Evolutionary conservation across 495 filamentous ascomycete species (phyloP), one percentile per base, ranked within the genome.

Genomic region (Penicillium goetzii): DNA sequence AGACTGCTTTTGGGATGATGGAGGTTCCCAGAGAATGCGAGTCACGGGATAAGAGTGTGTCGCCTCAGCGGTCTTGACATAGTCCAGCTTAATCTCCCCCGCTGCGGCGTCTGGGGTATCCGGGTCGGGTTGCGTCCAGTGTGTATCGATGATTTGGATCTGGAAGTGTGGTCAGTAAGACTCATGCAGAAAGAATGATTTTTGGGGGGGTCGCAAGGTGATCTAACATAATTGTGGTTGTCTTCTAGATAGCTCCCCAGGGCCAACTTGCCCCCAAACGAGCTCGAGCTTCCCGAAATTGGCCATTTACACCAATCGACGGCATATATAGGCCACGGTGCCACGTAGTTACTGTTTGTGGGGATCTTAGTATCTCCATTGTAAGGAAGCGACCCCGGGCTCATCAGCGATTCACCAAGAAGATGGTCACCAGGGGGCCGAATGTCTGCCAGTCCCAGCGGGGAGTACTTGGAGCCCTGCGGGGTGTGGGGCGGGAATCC

Each of bases 301-400:
- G 89, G 85, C 96, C 96, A 99, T 78, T 98, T 98, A 76, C 95
- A 99, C 96, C 96, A 99, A 80, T 99, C 96, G 64, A 96, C 91
- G 10, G 96, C 93, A 75, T 97, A 98, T 41, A 96, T 89, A 40
- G 92, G 88, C 92, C 95, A 99, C 2, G 93, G 93, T 7, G 93
- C 93, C 65, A 97, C 80, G 75, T 98, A 98, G 68, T 94, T 97
- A 78, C 93, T 89, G 68, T 90, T 92, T 9, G 84, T 84, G 0
- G 87, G 81, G 7, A 85, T 71, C 38, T 83, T 79, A 21, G 70
- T 77, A 40, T 87, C 85, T 30, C 74, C 74, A 59, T 81, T 79
- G 58, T 75, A 76, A 17, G 77, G 65, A 34, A 74, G 61, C n/a
- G 68, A 63, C 6, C 75, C 74, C 4, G 78, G 72, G 40, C 74